Conservation (phyloP, 495 filamentous ascomycete genomes). For the Xylaria longipes region DNA sequence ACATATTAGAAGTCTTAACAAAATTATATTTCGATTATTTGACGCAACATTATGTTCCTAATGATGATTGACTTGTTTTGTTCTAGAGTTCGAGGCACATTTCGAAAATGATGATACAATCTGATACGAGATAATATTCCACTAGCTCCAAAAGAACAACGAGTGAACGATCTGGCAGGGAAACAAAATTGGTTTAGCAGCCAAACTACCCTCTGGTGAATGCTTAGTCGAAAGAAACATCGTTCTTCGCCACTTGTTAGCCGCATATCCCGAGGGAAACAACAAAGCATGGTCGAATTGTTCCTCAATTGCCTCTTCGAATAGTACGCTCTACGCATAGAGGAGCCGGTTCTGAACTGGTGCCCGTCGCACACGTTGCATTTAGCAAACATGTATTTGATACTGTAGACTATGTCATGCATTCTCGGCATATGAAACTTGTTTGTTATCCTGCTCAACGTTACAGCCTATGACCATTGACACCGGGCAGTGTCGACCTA, state of each 20-base stretch:
- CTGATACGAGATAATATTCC: background rate
- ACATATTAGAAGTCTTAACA: background rate
- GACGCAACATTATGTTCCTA: background rate
- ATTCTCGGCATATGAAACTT: background rate
- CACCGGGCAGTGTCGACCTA: background rate
- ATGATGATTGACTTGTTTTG: background rate
- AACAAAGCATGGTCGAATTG: background rate
- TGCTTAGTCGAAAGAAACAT: background rate
- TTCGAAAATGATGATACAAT: background rate
- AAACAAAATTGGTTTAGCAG: background rate
- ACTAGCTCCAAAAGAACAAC: background rate
- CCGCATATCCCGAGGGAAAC: background rate
- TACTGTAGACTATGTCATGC: background rate
- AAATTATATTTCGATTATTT: background rate
- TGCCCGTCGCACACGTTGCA: background rate
- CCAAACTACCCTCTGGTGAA: background rate
- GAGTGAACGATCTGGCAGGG: background rate
- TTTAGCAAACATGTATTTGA: background rate
- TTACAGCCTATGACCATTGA: background rate
- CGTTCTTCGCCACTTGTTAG: background rate
- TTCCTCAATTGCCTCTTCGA: background rate
- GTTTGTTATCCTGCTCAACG: constrained; percentile 11
- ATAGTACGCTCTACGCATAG: background rate
- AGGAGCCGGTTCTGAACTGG: background rate
- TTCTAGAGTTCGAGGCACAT: background rate